Conservation (phyloP, 495 filamentous ascomycete genomes). For the Hypoxylon intermedium region DNA sequence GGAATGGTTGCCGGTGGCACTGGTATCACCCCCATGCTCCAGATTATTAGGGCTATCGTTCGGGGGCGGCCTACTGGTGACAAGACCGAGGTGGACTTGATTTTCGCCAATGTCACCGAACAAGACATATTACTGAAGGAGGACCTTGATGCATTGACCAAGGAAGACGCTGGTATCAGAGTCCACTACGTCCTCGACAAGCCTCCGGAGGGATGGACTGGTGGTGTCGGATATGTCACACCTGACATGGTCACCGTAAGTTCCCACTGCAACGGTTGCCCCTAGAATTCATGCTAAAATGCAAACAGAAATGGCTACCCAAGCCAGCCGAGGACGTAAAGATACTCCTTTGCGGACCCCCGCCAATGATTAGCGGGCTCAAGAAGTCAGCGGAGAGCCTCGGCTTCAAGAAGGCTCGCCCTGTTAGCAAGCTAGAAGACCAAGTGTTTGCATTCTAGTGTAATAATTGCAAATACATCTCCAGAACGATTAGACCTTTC, state of each 20-base stretch:
- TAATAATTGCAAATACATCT: background rate
- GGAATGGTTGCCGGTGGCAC: conserved; percentile 99
- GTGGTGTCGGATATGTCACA: conserved; percentile 92
- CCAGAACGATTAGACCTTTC: background rate
- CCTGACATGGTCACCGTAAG: conserved; percentile 92
- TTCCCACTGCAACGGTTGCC: conserved; percentile 1
- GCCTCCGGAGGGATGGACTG: conserved; percentile 87
- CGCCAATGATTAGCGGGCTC: conserved; percentile 94
- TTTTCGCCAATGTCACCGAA: conserved; percentile 93
- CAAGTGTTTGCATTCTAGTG: conserved; percentile 96
- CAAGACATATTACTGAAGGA: conserved; percentile 94
- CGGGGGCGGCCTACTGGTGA: conserved; percentile 81
- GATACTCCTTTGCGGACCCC: conserved; percentile 94
- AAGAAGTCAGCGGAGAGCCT: conserved; percentile 93
- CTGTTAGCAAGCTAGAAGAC: conserved; percentile 96
- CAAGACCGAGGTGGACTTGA: conserved; percentile 85
- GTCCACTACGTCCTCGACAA: conserved; percentile 97
- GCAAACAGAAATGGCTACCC: conserved; percentile 70
- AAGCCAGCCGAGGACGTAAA: conserved; percentile 87
- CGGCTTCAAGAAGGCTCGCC: conserved; percentile 87
- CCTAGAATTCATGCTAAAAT: conserved; percentile 8
- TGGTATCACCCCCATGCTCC: conserved; percentile 97
- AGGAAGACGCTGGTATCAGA: conserved; percentile 78
- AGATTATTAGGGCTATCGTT: conserved; percentile 90
- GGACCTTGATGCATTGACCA: conserved; percentile 79